Conservation (phyloP, 23 red algal species). For the Gracilaria gracilis region DNA sequence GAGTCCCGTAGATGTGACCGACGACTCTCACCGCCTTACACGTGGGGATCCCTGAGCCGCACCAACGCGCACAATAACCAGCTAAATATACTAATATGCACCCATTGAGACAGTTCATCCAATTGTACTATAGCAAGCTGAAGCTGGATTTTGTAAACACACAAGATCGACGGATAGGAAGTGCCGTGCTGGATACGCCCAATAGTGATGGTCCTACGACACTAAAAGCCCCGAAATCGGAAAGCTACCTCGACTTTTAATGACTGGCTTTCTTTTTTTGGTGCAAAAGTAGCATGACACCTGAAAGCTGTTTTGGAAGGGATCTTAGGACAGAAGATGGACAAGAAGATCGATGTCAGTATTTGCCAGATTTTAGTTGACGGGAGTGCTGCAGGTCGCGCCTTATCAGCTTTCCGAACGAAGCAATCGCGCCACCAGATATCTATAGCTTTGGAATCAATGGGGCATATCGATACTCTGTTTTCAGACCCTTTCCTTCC, state of each 20-base stretch:
- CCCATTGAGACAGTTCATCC: no score
- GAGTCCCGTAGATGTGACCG: no score
- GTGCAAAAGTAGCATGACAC: conserved; percentile 68
- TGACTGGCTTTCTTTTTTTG: conserved; percentile 73
- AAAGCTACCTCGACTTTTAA: conserved; percentile 32
- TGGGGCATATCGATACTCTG: conserved; percentile 52
- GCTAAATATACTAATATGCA: no score
- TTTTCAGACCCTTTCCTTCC: no score
- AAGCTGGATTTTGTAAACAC: conserved; percentile 36
- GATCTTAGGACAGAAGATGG: not conserved
- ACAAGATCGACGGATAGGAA: conserved; percentile 27
- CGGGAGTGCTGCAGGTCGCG: conserved; percentile 44
- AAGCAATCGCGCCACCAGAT: conserved; percentile 8
- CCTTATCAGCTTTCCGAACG: conserved; percentile 32
- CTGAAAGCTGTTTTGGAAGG: conserved; percentile 43
- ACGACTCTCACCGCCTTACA: no score
- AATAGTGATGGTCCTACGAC: not conserved
- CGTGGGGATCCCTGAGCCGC: no score
- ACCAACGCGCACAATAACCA: no score
- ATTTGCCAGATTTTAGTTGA: conserved; percentile 74
- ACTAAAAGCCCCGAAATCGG: not conserved
- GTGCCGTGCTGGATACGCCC: conserved; percentile 53
- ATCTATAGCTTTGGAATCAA: not conserved
- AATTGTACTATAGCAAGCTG: conserved; percentile 26
- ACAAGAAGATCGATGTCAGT: conserved; percentile 74